These are phyloP conservation scores for Marchantia polymorpha DNA, from an alignment of 225 moss, liverwort and hornwort genomes.

Conservation along the genomic window DNA sequence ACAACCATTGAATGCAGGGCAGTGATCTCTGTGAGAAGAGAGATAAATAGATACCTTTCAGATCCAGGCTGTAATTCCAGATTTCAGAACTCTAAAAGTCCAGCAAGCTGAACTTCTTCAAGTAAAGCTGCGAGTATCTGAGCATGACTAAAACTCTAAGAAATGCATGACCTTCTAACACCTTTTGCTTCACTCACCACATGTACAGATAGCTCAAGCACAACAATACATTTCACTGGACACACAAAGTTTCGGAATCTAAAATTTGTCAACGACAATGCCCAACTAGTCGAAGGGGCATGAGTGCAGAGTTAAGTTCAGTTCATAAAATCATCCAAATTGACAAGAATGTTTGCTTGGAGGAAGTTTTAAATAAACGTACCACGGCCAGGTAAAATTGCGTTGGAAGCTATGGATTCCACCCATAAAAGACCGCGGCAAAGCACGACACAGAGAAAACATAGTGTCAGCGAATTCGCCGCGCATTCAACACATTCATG, in stretches of 20 bases:
- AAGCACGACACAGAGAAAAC: background rate
- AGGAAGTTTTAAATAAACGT: slow-evolving; percentile 10
- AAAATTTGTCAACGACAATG: too few relatives aligned
- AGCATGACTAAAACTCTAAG: background rate
- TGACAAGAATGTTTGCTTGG: too few relatives aligned
- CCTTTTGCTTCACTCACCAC: background rate
- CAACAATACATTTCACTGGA: background rate
- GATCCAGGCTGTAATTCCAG: too few relatives aligned
- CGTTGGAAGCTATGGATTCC: slow-evolving; percentile 39
- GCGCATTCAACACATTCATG: too few relatives aligned
- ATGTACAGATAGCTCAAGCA: background rate
- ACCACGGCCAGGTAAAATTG: slow-evolving; percentile 51
- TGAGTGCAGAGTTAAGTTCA: too few relatives aligned
- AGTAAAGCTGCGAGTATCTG: background rate
- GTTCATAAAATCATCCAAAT: too few relatives aligned
- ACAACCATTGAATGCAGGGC: slow-evolving; percentile 37
- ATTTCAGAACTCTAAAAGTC: background rate
- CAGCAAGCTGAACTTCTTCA: background rate
- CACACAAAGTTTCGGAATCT: background rate
- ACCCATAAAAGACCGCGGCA: background rate
- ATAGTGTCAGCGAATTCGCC: background rate
- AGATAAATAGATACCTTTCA: slow-evolving; percentile 25
- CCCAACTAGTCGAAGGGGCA: too few relatives aligned
- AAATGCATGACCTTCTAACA: background rate
- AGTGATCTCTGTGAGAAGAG: slow-evolving; percentile 29